These are phyloP conservation scores for Tephrocybe sp. DNA, from an alignment of 768 basidiomycete genomes.

Conservation along the genomic window DNA sequence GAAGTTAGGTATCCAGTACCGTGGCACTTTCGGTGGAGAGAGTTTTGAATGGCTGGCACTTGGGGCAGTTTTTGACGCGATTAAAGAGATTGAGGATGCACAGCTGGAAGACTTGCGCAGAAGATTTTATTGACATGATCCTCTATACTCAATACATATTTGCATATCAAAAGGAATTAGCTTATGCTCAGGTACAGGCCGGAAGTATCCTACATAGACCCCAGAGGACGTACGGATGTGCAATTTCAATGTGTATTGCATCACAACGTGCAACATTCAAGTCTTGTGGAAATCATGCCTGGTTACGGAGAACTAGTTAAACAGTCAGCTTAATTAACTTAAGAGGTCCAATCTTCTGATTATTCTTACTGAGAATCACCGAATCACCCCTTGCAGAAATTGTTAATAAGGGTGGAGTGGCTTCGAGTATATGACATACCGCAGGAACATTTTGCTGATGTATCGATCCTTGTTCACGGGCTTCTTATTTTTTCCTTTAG, in stretches of 20 bases:
- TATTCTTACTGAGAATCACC: slow-evolving; percentile 86
- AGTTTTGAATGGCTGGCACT: slow-evolving; percentile 64
- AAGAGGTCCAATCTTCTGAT: slow-evolving; percentile 10
- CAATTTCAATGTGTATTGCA: background rate
- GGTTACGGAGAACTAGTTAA: slow-evolving; percentile 67
- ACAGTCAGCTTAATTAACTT: slow-evolving; percentile 27
- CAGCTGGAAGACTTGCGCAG: slow-evolving; percentile 12
- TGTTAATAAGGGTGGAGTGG: slow-evolving; percentile 3
- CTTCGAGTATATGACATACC: slow-evolving; percentile 42
- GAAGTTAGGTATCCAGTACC: slow-evolving; percentile 35
- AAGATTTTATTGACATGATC: slow-evolving; percentile 17
- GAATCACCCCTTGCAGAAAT: slow-evolving; percentile 77
- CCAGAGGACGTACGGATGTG: background rate
- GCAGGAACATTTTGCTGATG: slow-evolving; percentile 98
- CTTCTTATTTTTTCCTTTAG: slow-evolving; percentile 98
- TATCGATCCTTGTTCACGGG: slow-evolving; percentile 99
- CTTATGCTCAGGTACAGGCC: background rate
- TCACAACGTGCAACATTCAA: background rate
- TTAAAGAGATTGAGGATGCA: slow-evolving; percentile 25
- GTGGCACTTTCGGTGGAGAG: slow-evolving; percentile 50
- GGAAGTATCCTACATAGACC: background rate
- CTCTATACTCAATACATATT: background rate
- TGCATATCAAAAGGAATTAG: slow-evolving; percentile 2
- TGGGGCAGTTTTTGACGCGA: slow-evolving; percentile 53
- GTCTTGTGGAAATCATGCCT: slow-evolving; percentile 39